Conservation (phyloP, 805 yeast genomes). For the Maudiozyma pseudohumilis region DNA sequence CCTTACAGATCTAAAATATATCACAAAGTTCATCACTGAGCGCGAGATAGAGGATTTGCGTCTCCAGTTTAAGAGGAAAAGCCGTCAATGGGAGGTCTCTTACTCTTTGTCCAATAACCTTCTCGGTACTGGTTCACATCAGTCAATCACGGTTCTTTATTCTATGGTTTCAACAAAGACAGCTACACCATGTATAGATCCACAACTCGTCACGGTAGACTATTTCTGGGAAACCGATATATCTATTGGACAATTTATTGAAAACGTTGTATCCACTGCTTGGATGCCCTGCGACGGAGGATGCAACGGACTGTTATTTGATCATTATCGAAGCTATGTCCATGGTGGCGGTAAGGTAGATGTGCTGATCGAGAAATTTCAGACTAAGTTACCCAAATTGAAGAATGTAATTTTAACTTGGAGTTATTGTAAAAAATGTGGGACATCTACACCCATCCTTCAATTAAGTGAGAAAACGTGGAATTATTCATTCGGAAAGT, state of each 20-base stretch:
- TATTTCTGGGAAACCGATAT: conserved; percentile 87
- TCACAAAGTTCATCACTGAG: conserved; percentile 26
- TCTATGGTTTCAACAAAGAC: conserved; percentile 76
- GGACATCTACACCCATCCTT: conserved; percentile 60
- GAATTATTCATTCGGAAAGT: conserved; percentile 89
- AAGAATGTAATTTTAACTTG: conserved; percentile 73
- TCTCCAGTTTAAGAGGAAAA: conserved; percentile 25
- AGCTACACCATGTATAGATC: conserved; percentile 89
- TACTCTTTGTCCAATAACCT: conserved; percentile 43
- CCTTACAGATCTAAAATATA: conserved; percentile 25
- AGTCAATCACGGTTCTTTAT: conserved; percentile 65
- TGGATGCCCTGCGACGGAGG: conserved; percentile 64
- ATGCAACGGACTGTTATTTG: conserved; percentile 59
- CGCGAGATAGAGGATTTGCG: conserved; percentile 26
- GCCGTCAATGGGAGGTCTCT: conserved; percentile 61
- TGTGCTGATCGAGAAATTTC: conserved; percentile 55
- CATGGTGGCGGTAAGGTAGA: conserved; percentile 81
- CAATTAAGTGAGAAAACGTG: conserved; percentile 82
- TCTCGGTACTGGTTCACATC: conserved; percentile 65
- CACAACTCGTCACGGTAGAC: conserved; percentile 73
- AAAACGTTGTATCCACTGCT: conserved; percentile 64
- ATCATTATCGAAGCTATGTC: conserved; percentile 79
- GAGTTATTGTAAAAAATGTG: conserved; percentile 82
- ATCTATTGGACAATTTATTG: conserved; percentile 81
- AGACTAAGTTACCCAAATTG: conserved; percentile 46